Evolutionary conservation across 1,284 basidiomycete species (phyloP).

Genomic region (Stygiomarasmius scandens): DNA sequence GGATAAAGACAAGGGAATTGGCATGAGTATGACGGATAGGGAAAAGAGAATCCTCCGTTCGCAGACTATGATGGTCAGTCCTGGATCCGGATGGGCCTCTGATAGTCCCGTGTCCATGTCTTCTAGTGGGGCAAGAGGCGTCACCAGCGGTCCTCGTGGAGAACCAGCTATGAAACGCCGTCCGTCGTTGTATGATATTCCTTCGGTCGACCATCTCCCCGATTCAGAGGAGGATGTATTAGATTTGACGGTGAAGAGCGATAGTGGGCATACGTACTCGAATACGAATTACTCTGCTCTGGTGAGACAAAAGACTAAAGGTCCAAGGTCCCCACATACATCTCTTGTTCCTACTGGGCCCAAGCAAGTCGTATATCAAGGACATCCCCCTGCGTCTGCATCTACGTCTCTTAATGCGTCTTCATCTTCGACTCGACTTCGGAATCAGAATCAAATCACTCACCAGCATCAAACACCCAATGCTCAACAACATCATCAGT

Average conservation of each 20-base stretch:
- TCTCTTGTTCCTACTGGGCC: no score
- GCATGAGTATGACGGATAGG: no score
- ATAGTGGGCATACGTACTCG: neutral
- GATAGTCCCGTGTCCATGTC: neutral
- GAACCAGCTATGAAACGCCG: neutral
- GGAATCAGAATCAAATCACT: no score
- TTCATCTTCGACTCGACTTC: no score
- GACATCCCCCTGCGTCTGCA: no score
- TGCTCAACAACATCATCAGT: no score
- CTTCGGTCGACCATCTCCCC: conserved; percentile 21
- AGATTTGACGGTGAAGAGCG: neutral
- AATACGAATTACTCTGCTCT: neutral
- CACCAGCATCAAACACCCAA: no score
- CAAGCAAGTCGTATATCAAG: no score
- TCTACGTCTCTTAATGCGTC: no score
- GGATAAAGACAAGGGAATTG: no score
- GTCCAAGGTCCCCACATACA: neutral
- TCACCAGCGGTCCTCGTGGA: neutral
- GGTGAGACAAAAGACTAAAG: neutral
- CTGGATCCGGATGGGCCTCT: conserved; percentile 3
- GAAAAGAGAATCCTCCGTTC: conserved; percentile 57
- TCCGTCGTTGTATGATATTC: conserved; percentile 16
- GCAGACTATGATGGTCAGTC: conserved; percentile 53
- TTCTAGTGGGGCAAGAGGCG: neutral
- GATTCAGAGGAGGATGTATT: neutral